phyloP scores from a whole-genome alignment of 2,329 filamentous ascomycete genomes.

The Didymella exigua region DNA sequence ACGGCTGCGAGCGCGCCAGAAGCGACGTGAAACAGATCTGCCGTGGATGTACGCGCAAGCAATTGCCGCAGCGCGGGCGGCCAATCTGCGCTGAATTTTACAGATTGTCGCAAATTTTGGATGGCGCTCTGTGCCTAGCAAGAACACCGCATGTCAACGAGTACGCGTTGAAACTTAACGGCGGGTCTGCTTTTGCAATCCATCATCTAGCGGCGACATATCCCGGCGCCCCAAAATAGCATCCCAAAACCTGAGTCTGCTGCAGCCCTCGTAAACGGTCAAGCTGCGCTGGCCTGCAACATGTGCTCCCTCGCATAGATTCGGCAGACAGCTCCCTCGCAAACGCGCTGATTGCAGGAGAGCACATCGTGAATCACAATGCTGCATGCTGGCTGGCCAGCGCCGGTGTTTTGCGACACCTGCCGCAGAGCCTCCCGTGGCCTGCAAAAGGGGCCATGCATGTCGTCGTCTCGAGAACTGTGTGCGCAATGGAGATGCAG shows the following conservation, averaged over 20 bases:
- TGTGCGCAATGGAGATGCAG: conserved; percentile 13
- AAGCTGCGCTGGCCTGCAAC: conserved; percentile 11
- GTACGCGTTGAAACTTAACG: conserved; percentile 14
- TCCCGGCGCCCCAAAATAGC: conserved; percentile 13
- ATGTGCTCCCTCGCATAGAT: conserved; percentile 16
- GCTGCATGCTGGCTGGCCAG: conserved; percentile 9
- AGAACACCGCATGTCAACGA: conserved; percentile 2
- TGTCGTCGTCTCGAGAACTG: conserved; percentile 18
- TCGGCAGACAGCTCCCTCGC: conserved; percentile 10
- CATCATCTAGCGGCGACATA: conserved; percentile 14
- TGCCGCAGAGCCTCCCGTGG: conserved; percentile 19
- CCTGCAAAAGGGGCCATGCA: conserved; percentile 30
- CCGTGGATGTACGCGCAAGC: conserved; percentile 44
- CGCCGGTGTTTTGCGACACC: conserved; percentile 11
- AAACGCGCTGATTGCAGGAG: conserved; percentile 17
- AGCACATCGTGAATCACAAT: neutral
- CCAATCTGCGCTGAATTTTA: conserved; percentile 13
- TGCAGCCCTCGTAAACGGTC: neutral
- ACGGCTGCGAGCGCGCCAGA: conserved; percentile 22
- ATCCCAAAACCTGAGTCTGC: neutral
- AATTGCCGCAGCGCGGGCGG: conserved; percentile 11
- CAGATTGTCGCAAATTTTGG: conserved; percentile 3
- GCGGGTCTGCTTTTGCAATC: conserved; percentile 10
- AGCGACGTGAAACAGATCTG: conserved; percentile 42
- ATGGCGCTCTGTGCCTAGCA: conserved; percentile 6